Conservation (phyloP, 257 asterid species). For the Plectranthus barbatus region DNA sequence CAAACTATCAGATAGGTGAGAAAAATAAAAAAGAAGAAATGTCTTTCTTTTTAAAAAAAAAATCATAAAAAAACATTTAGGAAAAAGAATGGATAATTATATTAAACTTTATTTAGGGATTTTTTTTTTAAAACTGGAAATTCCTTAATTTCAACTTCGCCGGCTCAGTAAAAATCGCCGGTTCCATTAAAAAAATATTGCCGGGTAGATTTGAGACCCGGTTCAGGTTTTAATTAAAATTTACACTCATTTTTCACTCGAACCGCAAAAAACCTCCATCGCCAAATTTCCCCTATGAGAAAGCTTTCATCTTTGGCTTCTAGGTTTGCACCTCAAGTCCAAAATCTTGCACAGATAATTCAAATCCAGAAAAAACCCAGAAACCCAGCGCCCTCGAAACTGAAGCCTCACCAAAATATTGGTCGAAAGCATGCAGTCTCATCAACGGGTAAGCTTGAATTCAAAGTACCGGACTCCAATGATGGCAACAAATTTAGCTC, state of each 20-base stretch:
- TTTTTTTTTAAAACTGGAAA: too few species aligned
- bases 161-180: too few species aligned
- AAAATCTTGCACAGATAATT: conserved; percentile 13
- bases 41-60: too few species aligned
- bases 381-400: conserved; percentile 16
- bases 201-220: too few species aligned
- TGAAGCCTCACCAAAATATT: conserved; percentile 12
- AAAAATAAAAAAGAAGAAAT: too few species aligned
- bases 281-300: conserved; percentile 43
- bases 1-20: too few species aligned
- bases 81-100: too few species aligned
- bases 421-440: conserved; percentile 14
- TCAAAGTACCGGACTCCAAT: conserved; percentile 11
- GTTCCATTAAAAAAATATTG: too few species aligned
- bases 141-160: too few species aligned
- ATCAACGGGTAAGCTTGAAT: conserved; percentile 38
- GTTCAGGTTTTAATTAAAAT: too few species aligned
- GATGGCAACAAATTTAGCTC: conserved; percentile 1
- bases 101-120: too few species aligned
- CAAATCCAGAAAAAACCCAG: conserved; percentile 14
- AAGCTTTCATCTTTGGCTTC: conserved; percentile 55
- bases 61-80: too few species aligned
- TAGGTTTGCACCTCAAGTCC: conserved; percentile 39
- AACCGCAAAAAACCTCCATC: conserved; percentile 4
- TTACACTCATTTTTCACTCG: neutral